Evolutionary conservation across 345 rosid genomes (phyloP).

Genomic region (Salix caprea): DNA sequence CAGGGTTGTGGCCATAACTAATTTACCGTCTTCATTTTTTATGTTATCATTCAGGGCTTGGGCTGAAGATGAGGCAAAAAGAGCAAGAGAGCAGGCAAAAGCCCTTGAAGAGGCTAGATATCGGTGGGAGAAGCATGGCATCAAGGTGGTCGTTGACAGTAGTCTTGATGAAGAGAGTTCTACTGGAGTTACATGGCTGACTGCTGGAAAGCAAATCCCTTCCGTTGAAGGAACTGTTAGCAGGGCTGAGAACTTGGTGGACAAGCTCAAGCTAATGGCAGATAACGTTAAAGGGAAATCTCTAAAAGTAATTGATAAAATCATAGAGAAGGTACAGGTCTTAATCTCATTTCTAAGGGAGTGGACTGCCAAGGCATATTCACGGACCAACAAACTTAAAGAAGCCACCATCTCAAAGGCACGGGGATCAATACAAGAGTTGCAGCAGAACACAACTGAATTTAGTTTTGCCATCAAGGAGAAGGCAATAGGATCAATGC

Average conservation of each 20-base stretch:
- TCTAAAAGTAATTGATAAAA: conserved; percentile 41
- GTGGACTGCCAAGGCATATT: conserved; percentile 28
- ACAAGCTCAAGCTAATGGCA: conserved; percentile 59
- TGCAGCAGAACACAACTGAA: conserved; percentile 52
- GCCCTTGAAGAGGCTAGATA: conserved; percentile 81
- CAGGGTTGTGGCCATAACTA: background rate
- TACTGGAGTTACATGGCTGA: conserved; percentile 52
- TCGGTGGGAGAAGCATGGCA: conserved; percentile 79
- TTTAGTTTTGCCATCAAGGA: conserved; percentile 21
- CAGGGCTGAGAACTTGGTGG: conserved; percentile 49
- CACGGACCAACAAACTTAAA: conserved; percentile 9
- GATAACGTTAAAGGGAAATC: conserved; percentile 45
- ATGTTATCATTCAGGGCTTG: conserved; percentile 52
- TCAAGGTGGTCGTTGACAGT: conserved; percentile 71
- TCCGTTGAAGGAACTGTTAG: conserved; percentile 50
- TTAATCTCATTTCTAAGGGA: conserved; percentile 45
- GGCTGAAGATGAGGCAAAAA: conserved; percentile 94
- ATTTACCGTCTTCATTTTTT: background rate
- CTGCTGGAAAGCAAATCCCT: conserved; percentile 45
- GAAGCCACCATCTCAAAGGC: conserved; percentile 29
- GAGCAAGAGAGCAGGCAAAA: conserved; percentile 75
- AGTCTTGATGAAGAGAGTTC: conserved; percentile 69
- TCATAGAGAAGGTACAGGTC: conserved; percentile 42
- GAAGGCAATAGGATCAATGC: conserved; percentile 37
- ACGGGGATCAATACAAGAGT: conserved; percentile 40